Percentiles rank a stretch among this genome's conserved stretches.
Evolutionary conservation across 2,329 filamentous ascomycete species (phyloP).

Genomic region (Pseudogymnoascus sp.): DNA sequence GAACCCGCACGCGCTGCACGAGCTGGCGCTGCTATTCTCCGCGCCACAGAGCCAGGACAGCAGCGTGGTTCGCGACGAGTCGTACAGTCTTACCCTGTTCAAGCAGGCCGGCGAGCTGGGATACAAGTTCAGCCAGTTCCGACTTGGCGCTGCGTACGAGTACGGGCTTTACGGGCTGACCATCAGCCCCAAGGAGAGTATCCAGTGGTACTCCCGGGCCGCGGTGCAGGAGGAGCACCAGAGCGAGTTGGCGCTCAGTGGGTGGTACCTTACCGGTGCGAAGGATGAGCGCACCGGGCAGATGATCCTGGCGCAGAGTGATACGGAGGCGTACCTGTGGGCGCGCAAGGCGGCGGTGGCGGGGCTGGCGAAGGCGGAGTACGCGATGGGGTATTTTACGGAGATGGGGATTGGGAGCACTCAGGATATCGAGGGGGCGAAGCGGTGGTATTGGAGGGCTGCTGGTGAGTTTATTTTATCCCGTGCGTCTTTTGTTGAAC

Average conservation of each 20-base stretch:
- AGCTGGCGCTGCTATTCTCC: slow-evolving; percentile 64
- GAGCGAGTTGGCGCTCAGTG: slow-evolving; percentile 73
- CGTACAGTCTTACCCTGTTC: slow-evolving; percentile 75
- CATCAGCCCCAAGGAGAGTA: slow-evolving; percentile 76
- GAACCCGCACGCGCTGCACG: slow-evolving; percentile 91
- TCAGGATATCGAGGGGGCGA: slow-evolving; percentile 86
- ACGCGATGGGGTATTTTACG: slow-evolving; percentile 96
- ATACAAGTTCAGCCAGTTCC: slow-evolving; percentile 92
- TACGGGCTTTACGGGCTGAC: slow-evolving; percentile 77
- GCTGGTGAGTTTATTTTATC: slow-evolving; percentile 62
- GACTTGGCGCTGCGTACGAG: slow-evolving; percentile 80
- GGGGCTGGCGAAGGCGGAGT: slow-evolving; percentile 87
- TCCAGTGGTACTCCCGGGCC: slow-evolving; percentile 88
- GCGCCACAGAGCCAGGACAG: slow-evolving; percentile 56
- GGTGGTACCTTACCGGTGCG: slow-evolving; percentile 86
- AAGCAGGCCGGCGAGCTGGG: slow-evolving; percentile 77
- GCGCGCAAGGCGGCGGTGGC: slow-evolving; percentile 85
- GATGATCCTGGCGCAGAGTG: slow-evolving; percentile 80
- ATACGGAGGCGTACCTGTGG: slow-evolving; percentile 96
- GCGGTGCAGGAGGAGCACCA: slow-evolving; percentile 93
- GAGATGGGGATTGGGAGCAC: slow-evolving; percentile 88
- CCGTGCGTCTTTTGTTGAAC: slow-evolving; percentile 9
- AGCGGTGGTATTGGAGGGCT: slow-evolving; percentile 96
- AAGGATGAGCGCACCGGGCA: slow-evolving; percentile 42
- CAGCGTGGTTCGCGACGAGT: slow-evolving; percentile 69